Base-by-base conservation (phyloP, 768 basidiomycete genomes). In the Myochromella boudieri region DNA sequence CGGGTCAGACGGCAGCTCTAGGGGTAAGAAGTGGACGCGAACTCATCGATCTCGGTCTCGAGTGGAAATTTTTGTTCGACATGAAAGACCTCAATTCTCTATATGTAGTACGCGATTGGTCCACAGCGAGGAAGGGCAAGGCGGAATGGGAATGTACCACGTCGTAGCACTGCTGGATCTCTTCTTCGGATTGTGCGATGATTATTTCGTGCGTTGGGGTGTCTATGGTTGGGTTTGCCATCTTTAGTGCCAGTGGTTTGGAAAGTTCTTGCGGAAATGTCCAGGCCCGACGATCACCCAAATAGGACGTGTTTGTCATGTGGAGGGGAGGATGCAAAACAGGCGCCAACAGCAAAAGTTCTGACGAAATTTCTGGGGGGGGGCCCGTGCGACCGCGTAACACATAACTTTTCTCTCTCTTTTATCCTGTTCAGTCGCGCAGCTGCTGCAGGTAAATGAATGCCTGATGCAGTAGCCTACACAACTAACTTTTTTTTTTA, bases 41-140 rank as follows among this genome's bases (percentile, higher is more conserved):
- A 87, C 89, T 79, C 74, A 66, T 93, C 91, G 55, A 85, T 71
- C 65, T 94, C 91, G 6, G 71, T 73, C 40, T 90, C 87, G 17
- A 86, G 67, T 36, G 87, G 75, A 58, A 91, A 93, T 31, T 71
- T 70, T 66, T 90, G 85, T 63, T 87, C 83, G 56, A 67, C 65
- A 54, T 77, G 71, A 62, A 86, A 87, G 46, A 87, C 82, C 26
- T 68, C 67, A 46, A 80, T 73, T 49, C 80, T 66, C 68, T 72
- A 51, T 4, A 25, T 24, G 18, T 18, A 36, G 26, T 31, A 28
- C 14, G 44, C 28, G 28, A 26, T 28, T 38, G 37, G 37, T 36
- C 38, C 43, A 46, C 45, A 37, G 26, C 17, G 26, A 26, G 36
- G 31, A 15, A 25, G n/a, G 22, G 15, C 29, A 50, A 20, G n/a